These are phyloP conservation scores for Tuber magnatum DNA, from an alignment of 495 filamentous ascomycete species.

Conservation along the genomic window DNA sequence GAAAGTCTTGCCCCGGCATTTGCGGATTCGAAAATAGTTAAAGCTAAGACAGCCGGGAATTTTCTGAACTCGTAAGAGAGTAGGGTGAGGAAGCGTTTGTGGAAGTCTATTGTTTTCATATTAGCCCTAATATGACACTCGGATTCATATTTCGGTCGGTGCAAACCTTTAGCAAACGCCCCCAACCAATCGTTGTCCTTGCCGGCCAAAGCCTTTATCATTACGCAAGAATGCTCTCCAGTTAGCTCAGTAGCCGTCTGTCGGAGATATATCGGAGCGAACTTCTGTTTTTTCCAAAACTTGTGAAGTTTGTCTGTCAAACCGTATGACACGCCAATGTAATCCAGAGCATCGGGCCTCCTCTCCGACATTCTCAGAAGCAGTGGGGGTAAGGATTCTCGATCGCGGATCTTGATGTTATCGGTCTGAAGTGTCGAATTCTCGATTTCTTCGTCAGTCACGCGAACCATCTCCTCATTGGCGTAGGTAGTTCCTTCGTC, in stretches of 20 bases:
- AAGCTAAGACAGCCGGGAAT: slow-evolving; percentile 71
- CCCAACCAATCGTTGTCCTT: slow-evolving; percentile 74
- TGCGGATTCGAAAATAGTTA: slow-evolving; percentile 84
- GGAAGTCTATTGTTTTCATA: slow-evolving; percentile 58
- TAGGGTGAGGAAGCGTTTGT: slow-evolving; percentile 76
- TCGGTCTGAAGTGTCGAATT: slow-evolving; percentile 73
- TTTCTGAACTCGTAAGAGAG: slow-evolving; percentile 86
- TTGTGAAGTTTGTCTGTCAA: slow-evolving; percentile 82
- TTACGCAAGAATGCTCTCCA: slow-evolving; percentile 95
- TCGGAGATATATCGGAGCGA: slow-evolving; percentile 84
- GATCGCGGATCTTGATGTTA: slow-evolving; percentile 82
- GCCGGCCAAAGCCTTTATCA: slow-evolving; percentile 71
- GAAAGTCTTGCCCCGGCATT: slow-evolving; percentile 62
- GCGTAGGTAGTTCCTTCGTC: slow-evolving; percentile 54
- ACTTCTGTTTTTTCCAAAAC: slow-evolving; percentile 85
- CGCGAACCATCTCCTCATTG: slow-evolving; percentile 61
- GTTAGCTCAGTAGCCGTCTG: slow-evolving; percentile 96
- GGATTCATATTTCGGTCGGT: background rate
- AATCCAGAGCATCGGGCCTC: slow-evolving; percentile 73
- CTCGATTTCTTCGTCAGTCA: slow-evolving; percentile 77
- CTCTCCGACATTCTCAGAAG: slow-evolving; percentile 84
- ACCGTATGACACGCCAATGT: slow-evolving; percentile 90
- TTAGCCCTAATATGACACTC: background rate
- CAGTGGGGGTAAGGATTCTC: slow-evolving; percentile 81
- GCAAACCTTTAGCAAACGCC: slow-evolving; percentile 58